Percentiles rank a stretch among this genome's conserved stretches.
Evolutionary conservation across 805 yeast species (phyloP).

Genomic region (Henningerozyma blattae): DNA sequence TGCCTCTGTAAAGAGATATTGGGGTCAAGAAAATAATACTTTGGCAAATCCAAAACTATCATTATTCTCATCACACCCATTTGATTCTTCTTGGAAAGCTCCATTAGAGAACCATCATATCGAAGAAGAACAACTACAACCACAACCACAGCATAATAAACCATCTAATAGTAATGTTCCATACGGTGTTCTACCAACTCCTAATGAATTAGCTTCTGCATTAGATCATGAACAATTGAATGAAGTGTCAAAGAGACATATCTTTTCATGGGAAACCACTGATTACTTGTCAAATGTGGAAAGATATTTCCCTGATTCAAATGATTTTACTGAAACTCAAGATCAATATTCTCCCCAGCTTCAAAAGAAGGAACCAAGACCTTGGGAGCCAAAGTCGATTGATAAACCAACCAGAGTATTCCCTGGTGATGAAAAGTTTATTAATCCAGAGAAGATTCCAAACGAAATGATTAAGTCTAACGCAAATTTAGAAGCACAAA

Average conservation of each 20-base stretch:
- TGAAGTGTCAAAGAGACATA: background rate
- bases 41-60: background rate
- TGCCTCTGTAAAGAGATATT: background rate
- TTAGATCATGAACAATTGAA: background rate
- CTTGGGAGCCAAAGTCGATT: background rate
- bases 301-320: conserved; percentile 8
- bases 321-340: background rate
- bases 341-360: background rate
- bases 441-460: background rate
- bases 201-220: background rate
- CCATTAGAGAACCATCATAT: background rate
- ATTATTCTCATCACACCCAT: background rate
- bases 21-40: background rate
- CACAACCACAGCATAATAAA: background rate
- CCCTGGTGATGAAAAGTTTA: background rate
- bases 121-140: background rate
- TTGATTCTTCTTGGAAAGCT: background rate
- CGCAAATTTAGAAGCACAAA: background rate
- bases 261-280: conserved; percentile 15
- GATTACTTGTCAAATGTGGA: conserved; percentile 10
- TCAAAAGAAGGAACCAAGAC: background rate
- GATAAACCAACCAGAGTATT: background rate
- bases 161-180: background rate
- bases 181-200: background rate
- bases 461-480: background rate